Evolutionary conservation across 306 rosid genomes (phyloP).

Genomic region (Ziziphus jujuba): DNA sequence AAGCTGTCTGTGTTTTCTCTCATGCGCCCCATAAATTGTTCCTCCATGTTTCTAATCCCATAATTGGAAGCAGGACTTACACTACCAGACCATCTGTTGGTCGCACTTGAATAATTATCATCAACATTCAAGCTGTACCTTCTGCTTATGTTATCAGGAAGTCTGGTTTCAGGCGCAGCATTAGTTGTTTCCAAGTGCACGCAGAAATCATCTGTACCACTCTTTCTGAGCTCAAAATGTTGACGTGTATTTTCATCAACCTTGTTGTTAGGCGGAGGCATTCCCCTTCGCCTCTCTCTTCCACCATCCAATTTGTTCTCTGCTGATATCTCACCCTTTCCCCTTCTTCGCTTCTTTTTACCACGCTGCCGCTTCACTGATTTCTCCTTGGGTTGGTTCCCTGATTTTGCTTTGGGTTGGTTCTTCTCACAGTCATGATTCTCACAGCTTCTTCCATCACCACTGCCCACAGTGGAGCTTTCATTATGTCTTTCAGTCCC

Average conservation of each 20-base stretch:
- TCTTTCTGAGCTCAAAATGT: constrained; percentile 20
- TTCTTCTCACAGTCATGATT: constrained; percentile 21
- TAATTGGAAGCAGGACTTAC: constrained; percentile 28
- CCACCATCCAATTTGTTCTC: constrained; percentile 21
- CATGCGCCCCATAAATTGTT: constrained; percentile 21
- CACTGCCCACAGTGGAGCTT: constrained; percentile 16
- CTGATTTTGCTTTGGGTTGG: constrained; percentile 30
- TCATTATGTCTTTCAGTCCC: constrained; percentile 17
- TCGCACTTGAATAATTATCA: constrained; percentile 10
- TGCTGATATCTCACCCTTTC: constrained; percentile 26
- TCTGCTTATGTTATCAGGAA: constrained; percentile 11
- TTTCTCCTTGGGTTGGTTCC: constrained; percentile 32
- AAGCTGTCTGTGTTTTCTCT: constrained; percentile 24
- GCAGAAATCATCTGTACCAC: constrained; percentile 28
- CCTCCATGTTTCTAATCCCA: constrained; percentile 37
- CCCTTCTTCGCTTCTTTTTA: constrained; percentile 25
- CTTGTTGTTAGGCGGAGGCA: constrained; percentile 23
- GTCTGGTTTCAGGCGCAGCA: constrained; percentile 5
- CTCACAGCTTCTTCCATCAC: constrained; percentile 33
- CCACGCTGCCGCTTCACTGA: constrained; percentile 33
- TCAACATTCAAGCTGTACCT: constrained; percentile 6
- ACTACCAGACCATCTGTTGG: constrained; percentile 26
- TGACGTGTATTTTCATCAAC: constrained; percentile 15
- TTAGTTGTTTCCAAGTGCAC: constrained; percentile 22
- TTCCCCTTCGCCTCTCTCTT: constrained; percentile 26